These are phyloP conservation scores for Auriscalpium microsporum DNA, from an alignment of 768 basidiomycete species.

Conservation along the genomic window DNA sequence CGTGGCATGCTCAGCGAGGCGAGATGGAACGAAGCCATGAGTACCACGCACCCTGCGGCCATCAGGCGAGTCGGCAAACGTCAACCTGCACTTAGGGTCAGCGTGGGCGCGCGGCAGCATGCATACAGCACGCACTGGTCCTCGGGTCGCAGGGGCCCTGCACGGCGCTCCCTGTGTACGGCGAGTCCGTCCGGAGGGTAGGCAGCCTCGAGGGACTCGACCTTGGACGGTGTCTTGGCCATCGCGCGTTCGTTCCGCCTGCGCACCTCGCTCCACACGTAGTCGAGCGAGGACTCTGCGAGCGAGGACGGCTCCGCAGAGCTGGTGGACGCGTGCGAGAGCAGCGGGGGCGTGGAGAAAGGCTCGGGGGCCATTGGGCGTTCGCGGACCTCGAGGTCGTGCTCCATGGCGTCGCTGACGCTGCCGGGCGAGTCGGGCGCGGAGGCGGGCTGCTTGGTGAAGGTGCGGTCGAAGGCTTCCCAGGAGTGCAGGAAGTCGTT, in stretches of 20 bases:
- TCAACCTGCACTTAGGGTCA: conserved; percentile 36
- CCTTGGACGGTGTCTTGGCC: conserved; percentile 61
- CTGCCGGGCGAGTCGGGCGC: conserved; percentile 6
- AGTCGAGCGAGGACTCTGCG: conserved; percentile 34
- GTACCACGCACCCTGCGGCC: conserved; percentile 39
- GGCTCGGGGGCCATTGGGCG: conserved; percentile 18
- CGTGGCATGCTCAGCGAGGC: conserved; percentile 15
- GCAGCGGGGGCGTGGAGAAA: conserved; percentile 11
- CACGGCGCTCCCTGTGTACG: too few relatives aligned
- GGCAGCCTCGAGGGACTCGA: conserved; percentile 50
- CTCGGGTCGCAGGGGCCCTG: too few relatives aligned
- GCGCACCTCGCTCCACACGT: conserved; percentile 60
- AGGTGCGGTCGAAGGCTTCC: conserved; percentile 16
- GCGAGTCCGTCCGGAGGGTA: conserved; percentile 1
- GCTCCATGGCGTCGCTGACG: conserved; percentile 7
- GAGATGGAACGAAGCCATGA: conserved; percentile 7
- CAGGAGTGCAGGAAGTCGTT: conserved; percentile 15
- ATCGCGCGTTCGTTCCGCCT: conserved; percentile 58
- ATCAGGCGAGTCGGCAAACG: conserved; percentile 62
- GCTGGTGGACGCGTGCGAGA: conserved; percentile 13
- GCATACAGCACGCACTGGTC: conserved; percentile 23
- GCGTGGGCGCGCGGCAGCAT: too few relatives aligned
- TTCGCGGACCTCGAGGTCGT: conserved; percentile 2
- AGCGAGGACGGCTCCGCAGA: conserved; percentile 15
- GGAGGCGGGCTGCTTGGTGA: conserved; percentile 13